phyloP scores from a whole-genome alignment of 768 basidiomycete genomes.

The Tremella mesenterica region DNA sequence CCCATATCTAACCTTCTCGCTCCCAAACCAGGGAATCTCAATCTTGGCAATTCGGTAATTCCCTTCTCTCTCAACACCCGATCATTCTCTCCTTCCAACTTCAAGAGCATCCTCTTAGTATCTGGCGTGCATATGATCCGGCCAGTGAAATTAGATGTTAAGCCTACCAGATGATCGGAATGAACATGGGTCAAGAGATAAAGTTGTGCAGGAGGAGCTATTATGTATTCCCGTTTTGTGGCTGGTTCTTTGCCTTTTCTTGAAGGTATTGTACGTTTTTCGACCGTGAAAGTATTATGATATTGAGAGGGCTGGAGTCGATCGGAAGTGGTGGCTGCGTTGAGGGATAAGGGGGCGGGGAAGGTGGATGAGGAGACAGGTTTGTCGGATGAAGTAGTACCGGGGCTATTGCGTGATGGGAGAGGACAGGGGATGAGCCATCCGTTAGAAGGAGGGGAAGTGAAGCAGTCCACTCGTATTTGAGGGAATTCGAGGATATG shows the following conservation, averaged over 20 bases:
- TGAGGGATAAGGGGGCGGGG: background rate
- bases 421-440: slow-evolving; percentile 42
- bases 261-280: too few relatives aligned
- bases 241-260: background rate
- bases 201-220: slow-evolving; percentile 46
- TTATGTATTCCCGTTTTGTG: background rate
- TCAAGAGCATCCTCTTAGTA: slow-evolving; percentile 75
- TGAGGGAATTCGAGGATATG: slow-evolving; percentile 63
- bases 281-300: too few relatives aligned
- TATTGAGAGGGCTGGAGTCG: background rate
- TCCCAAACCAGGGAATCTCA: slow-evolving; percentile 18
- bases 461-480: slow-evolving; percentile 82
- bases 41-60: slow-evolving; percentile 6
- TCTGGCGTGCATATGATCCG: slow-evolving; percentile 69
- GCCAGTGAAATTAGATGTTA: slow-evolving; percentile 64
- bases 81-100: slow-evolving; percentile 54
- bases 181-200: slow-evolving; percentile 85
- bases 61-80: slow-evolving; percentile 10
- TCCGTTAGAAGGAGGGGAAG: slow-evolving; percentile 41
- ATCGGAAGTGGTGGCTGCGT: background rate
- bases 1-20: slow-evolving; percentile 10
- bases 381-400: too few relatives aligned
- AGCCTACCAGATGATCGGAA: slow-evolving; percentile 72
- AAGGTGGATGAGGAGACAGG: background rate
- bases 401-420: slow-evolving; percentile 21